A percentile compares a stretch with the other conserved stretches of the same genome.
phyloP scores from a whole-genome alignment of 352 stramenopile genomes.

The Phytophthora tentaculata region DNA sequence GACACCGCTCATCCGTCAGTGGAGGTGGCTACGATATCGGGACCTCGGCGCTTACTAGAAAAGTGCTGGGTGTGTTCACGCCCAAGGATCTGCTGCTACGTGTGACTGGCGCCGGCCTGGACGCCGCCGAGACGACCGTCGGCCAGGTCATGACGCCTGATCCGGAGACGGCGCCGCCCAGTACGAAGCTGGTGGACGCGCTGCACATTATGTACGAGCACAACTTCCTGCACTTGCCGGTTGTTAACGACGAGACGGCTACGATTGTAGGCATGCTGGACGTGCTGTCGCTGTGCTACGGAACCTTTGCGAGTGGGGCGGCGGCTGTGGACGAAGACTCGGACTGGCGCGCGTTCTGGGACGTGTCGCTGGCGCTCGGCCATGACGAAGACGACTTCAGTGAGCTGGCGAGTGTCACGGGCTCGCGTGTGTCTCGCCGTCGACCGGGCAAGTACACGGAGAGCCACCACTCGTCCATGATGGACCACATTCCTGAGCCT shows the following conservation, averaged over 20 bases:
- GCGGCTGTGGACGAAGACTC: constrained; percentile 54
- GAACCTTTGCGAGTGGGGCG: constrained; percentile 80
- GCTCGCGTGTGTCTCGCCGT: constrained; percentile 53
- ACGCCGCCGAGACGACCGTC: constrained; percentile 91
- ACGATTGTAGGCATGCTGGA: constrained; percentile 89
- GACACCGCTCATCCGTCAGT: constrained; percentile 43
- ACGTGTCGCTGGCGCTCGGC: constrained; percentile 84
- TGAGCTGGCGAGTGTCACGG: constrained; percentile 70
- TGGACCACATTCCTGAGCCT: constrained; percentile 52
- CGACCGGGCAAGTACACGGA: constrained; percentile 46
- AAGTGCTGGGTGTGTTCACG: constrained; percentile 96
- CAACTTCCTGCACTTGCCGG: constrained; percentile 96
- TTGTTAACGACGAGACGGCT: constrained; percentile 87
- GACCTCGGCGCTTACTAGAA: constrained; percentile 47
- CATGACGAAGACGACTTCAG: constrained; percentile 78
- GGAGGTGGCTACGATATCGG: constrained; percentile 53
- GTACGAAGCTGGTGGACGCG: constrained; percentile 95
- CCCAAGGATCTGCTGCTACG: constrained; percentile 97
- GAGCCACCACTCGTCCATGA: constrained; percentile 53
- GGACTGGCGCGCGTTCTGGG: constrained; percentile 90
- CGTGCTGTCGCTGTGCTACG: constrained; percentile 89
- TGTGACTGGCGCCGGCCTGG: constrained; percentile 92
- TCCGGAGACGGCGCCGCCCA: constrained; percentile 93
- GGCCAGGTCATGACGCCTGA: constrained; percentile 97
- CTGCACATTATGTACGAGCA: constrained; percentile 99